Percentiles rank a stretch among this genome's conserved stretches.
Evolutionary conservation across 75 land plant species (phyloP).

Genomic region (Pinus albicaulis): DNA sequence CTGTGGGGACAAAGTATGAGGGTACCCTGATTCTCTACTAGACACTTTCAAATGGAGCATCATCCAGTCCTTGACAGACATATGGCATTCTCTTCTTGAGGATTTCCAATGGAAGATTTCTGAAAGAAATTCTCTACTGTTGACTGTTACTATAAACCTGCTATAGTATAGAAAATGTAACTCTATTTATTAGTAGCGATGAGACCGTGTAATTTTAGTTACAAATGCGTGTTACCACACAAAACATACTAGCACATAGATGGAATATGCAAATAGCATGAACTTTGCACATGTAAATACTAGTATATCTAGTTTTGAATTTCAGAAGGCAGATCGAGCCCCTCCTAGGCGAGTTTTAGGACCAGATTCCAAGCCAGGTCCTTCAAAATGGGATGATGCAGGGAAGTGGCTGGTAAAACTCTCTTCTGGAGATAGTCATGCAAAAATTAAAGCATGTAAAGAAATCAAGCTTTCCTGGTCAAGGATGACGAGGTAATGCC

Average conservation of each 20-base stretch:
- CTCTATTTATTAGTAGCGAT: no score
- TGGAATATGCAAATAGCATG: not conserved
- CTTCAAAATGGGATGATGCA: slow-evolving; percentile 96
- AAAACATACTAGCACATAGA: slow-evolving; percentile 5
- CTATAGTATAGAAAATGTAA: no score
- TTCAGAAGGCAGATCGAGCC: slow-evolving; percentile 28
- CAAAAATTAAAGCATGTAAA: slow-evolving; percentile 9
- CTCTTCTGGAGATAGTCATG: slow-evolving; percentile 17
- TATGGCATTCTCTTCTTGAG: no score
- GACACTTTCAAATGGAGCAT: no score
- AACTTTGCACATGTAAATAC: slow-evolving; percentile 12
- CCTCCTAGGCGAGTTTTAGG: slow-evolving; percentile 16
- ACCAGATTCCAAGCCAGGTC: slow-evolving; percentile 68
- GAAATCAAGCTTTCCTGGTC: slow-evolving; percentile 22
- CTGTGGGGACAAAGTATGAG: no score
- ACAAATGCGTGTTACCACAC: not conserved
- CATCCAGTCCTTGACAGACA: no score
- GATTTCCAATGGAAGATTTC: no score
- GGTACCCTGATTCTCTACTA: no score
- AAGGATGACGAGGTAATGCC: slow-evolving; percentile 10
- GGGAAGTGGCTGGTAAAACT: slow-evolving; percentile 84
- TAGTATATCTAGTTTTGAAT: slow-evolving; percentile 46
- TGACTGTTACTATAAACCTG: no score
- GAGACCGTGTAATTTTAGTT: no score
- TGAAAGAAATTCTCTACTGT: no score